Evolutionary conservation across 2,329 filamentous ascomycete genomes (phyloP), one percentile per base, ranked within the genome.

Genomic region (Dactylellina drechsleri): DNA sequence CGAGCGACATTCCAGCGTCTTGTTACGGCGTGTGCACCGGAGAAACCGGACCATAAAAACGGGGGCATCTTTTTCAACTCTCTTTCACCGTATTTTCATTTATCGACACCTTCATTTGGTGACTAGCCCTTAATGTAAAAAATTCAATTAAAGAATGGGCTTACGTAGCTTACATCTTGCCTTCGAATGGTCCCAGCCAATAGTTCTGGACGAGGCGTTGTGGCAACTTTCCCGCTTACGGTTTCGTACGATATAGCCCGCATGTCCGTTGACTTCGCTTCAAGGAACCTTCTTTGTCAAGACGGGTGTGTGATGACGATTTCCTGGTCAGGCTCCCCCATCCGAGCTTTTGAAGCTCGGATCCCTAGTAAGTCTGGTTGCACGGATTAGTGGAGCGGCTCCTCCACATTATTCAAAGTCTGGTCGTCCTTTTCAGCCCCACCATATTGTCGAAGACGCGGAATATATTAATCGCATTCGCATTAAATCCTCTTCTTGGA

Each of bases 1-100:
- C n/a, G n/a, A n/a, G n/a, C n/a, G n/a, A n/a, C n/a, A n/a, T n/a
- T 3, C 3, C 13, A 23, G 26, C 26, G 50, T 54, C 8, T 36
- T 54, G 26, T 2, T 58, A 13, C 36, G 54, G 54, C 54, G 36
- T 43, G 36, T 23, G 36, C n/a, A 36, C 31, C n/a, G 36, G n/a
- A 43, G 16, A 45, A 58, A 41, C n/a, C 6, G 18, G 13, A 31
- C 16, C 6, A 10, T 13, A 58, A 45, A 58, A 8, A 43, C 10
- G n/a, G 18, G 50, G 50, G 20, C 52, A 8, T 40, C 15, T 5
- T 13, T 10, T 28, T 13, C 10, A 18, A 13, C 8, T 15, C n/a
- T 45, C 13, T 45, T 45, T 45, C 41, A 13, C 12, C 4, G 12
- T 3, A 45, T 16, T 16, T 45, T 4, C 12, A n/a, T 16, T 4